These are phyloP conservation scores for Nicotiana paniculata DNA, from an alignment of 257 asterid genomes.

Conservation along the genomic window DNA sequence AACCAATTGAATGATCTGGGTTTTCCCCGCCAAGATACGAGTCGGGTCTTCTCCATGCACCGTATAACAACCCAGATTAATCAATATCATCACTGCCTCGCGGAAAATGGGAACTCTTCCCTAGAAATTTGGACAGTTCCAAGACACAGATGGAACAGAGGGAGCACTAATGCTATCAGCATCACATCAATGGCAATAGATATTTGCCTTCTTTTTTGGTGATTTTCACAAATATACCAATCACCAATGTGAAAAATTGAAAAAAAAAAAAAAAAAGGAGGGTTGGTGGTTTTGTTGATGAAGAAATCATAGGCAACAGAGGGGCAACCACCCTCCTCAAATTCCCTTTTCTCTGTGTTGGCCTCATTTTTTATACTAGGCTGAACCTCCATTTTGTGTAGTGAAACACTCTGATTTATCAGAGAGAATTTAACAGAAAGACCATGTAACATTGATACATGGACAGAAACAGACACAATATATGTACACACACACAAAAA, in stretches of 20 bases:
- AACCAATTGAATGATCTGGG: neutral
- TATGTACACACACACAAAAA: no score
- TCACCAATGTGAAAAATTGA: no score
- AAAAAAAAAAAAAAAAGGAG: neutral
- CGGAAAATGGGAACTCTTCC: neutral
- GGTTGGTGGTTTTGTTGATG: neutral
- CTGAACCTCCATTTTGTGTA: neutral
- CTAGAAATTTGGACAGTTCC: neutral
- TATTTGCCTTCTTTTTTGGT: neutral
- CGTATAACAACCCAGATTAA: neutral
- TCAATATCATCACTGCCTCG: constrained; percentile 5
- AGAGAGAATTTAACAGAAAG: neutral
- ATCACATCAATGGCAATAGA: neutral
- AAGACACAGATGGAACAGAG: neutral
- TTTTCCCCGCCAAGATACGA: neutral
- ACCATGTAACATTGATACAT: neutral
- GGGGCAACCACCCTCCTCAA: neutral
- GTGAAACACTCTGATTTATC: neutral
- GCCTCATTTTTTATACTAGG: neutral
- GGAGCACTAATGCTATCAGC: neutral
- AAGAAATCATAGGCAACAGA: neutral
- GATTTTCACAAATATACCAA: neutral
- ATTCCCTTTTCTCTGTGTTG: neutral
- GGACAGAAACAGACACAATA: neutral
- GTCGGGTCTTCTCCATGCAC: neutral